Conservation (phyloP, 2,329 filamentous ascomycete species). For the Scedosporium minutisporum region DNA sequence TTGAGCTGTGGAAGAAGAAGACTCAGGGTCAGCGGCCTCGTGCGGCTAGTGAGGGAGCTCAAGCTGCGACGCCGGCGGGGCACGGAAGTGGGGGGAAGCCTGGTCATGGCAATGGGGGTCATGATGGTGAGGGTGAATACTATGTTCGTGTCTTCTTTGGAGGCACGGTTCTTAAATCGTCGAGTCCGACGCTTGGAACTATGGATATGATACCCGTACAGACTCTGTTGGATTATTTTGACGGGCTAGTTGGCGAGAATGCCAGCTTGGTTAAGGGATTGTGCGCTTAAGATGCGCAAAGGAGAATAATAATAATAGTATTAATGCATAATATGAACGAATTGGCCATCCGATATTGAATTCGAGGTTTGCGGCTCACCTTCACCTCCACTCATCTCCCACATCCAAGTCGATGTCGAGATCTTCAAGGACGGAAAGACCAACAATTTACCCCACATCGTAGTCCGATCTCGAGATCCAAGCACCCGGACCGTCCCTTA, state of each 20-base stretch:
- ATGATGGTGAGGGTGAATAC: conserved; percentile 18
- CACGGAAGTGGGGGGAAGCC: background rate
- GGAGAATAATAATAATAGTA: background rate
- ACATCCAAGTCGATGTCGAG: too few species aligned
- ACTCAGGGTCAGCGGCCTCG: conserved; percentile 6
- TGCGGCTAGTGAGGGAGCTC: conserved; percentile 19
- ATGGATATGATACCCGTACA: conserved; percentile 64
- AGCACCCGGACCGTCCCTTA: too few species aligned
- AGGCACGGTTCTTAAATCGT: conserved; percentile 56
- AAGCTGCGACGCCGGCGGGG: conserved; percentile 11
- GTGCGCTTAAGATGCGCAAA: conserved; percentile 11
- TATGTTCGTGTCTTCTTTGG: conserved; percentile 63
- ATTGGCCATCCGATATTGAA: too few species aligned
- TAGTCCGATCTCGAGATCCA: too few species aligned
- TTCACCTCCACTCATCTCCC: too few species aligned
- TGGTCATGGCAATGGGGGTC: background rate
- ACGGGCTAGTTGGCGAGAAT: conserved; percentile 53
- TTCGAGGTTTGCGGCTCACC: too few species aligned
- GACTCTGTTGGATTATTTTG: conserved; percentile 58
- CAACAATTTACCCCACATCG: too few species aligned
- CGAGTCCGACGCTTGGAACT: conserved; percentile 54
- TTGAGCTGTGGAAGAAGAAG: conserved; percentile 55
- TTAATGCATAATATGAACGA: too few species aligned
- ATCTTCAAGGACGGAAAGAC: too few species aligned
- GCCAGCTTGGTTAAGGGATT: conserved; percentile 32